phyloP scores from a whole-genome alignment of 208 protist species.

The Porcisia deanei region DNA sequence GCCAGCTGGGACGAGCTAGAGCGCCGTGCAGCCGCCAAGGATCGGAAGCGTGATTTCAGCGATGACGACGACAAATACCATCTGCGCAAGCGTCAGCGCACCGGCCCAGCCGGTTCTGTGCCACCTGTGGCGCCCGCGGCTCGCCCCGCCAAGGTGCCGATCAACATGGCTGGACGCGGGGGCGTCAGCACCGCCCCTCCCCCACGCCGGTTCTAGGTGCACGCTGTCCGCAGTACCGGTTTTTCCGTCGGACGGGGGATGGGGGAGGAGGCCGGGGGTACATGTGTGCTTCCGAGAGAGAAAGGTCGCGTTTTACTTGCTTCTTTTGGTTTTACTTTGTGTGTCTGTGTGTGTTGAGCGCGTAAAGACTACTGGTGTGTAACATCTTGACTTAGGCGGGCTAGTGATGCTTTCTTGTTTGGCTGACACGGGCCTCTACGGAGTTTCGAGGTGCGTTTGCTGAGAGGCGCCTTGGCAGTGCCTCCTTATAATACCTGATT shows the following conservation, averaged over 20 bases:
- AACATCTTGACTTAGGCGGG: no score
- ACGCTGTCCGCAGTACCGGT: background rate
- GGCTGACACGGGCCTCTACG: no score
- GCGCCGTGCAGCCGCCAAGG: constrained; percentile 72
- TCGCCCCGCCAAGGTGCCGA: constrained; percentile 32
- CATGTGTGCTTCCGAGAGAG: background rate
- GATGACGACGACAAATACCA: constrained; percentile 70
- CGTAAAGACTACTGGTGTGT: no score
- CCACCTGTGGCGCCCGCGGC: constrained; percentile 15
- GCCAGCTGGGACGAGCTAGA: constrained; percentile 88
- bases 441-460: no score
- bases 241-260: background rate
- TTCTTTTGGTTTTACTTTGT: no score
- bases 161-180: constrained; percentile 24
- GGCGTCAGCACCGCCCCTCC: constrained; percentile 40
- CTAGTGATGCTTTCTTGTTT: no score
- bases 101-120: background rate
- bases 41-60: constrained; percentile 56
- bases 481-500: no score
- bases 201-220: constrained; percentile 54
- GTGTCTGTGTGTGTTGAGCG: background rate
- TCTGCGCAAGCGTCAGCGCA: constrained; percentile 44
- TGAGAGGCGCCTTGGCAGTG: no score
- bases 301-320: no score
- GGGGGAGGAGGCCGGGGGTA: background rate